These are phyloP conservation scores for Rhododendron kiyosumense DNA, from an alignment of 148 eudicot species.

Conservation along the genomic window DNA sequence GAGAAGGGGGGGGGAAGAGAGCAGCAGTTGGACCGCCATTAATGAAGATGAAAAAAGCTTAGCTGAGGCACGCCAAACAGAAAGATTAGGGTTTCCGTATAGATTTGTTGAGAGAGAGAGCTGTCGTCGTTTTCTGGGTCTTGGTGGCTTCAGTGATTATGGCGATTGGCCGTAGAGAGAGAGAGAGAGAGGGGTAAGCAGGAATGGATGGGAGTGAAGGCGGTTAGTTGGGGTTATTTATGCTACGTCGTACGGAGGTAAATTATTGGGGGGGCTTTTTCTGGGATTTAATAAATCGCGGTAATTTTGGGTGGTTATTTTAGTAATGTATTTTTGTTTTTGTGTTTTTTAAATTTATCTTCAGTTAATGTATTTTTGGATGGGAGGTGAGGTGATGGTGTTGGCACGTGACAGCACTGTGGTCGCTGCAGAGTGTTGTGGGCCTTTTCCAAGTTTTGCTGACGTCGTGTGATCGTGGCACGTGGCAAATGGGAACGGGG, in stretches of 20 bases:
- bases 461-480: slow-evolving; percentile 20
- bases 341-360: no score
- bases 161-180: background rate
- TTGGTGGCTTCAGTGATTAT: background rate
- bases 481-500: slow-evolving; percentile 18
- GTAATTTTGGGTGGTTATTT: background rate
- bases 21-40: slow-evolving; percentile 9
- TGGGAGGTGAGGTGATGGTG: slow-evolving; percentile 13
- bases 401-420: slow-evolving; percentile 14
- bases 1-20: background rate
- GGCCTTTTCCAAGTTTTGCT: background rate
- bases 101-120: background rate
- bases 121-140: background rate
- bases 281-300: background rate
- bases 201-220: background rate
- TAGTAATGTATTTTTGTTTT: no score
- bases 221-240: slow-evolving; percentile 17
- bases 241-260: slow-evolving; percentile 13
- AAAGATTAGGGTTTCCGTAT: slow-evolving; percentile 14
- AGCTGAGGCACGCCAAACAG: background rate
- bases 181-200: background rate
- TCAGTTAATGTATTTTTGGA: background rate
- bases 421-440: background rate
- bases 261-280: background rate
- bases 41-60: slow-evolving; percentile 1